phyloP scores from a whole-genome alignment of 345 rosid species.

The Bruguiera parviflora region DNA sequence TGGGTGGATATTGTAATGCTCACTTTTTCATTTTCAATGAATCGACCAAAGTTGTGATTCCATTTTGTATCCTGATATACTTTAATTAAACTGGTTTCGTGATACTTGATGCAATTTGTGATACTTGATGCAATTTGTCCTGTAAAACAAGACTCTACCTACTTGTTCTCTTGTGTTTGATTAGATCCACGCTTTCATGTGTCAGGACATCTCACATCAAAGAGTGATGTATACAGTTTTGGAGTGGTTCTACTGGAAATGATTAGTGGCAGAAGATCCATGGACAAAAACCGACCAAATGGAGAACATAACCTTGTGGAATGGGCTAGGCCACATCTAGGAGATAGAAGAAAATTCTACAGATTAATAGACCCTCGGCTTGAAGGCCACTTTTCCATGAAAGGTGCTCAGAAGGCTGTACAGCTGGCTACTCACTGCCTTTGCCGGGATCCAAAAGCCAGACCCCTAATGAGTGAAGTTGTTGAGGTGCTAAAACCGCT shows the following conservation, averaged over 20 bases:
- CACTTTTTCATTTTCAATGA: no score
- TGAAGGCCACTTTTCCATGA: constrained; percentile 80
- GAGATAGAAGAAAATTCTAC: constrained; percentile 76
- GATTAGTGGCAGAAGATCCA: constrained; percentile 89
- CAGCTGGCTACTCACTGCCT: constrained; percentile 78
- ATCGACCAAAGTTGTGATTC: no score
- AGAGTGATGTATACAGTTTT: constrained; percentile 93
- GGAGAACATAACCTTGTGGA: constrained; percentile 73
- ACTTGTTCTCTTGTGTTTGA: constrained; percentile 3
- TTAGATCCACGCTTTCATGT: not conserved
- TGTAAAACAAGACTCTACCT: not conserved
- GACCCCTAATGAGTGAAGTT: constrained; percentile 81
- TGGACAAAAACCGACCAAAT: constrained; percentile 91
- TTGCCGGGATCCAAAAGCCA: constrained; percentile 73
- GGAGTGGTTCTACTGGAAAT: constrained; percentile 94
- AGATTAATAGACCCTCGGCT: constrained; percentile 79
- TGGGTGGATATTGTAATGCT: no score
- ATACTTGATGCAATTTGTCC: not conserved
- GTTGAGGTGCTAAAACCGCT: constrained; percentile 68
- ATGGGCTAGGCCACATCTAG: constrained; percentile 85
- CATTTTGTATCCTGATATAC: no score
- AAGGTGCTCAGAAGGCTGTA: constrained; percentile 76
- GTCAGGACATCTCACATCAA: constrained; percentile 86
- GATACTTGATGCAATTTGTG: no score
- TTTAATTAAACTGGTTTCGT: no score